Base-by-base conservation (phyloP, 1,284 basidiomycete species). In the Xanthoconium separans region DNA sequence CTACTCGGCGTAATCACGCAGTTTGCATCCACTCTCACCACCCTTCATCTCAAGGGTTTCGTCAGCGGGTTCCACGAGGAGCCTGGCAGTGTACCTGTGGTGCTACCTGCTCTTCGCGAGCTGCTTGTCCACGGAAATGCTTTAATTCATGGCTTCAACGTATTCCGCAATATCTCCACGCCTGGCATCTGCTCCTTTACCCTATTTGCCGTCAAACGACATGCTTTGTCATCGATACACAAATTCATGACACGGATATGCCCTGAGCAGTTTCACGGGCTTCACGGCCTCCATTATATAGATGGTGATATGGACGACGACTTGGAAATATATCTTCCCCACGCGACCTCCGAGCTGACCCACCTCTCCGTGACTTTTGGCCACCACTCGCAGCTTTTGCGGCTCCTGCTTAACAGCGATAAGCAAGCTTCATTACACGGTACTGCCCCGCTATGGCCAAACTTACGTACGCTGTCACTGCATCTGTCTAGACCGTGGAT, bases 281-380 rank as follows among this genome's bases (percentile, higher is more conserved):
- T 69, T 27, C 65, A 46, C 44, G 58, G 61, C n/a, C 68, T 69
- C 36, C 64, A 70, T 58, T 72, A 72, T 48, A 66, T 72, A 52
- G 68, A 70, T 44, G 70, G 66, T 53, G 64, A 70, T 33, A 71
- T 69, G 60, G 70, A 70, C 47, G 68, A 72, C 44, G 66, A 69
- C 42, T 58, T 69, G 40, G 66, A 72, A 65, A 68, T 69, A 55
- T 69, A 70, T 22, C 70, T 69, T 40, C 63, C 64, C 0, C 54
- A 70, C 44, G 58, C 60, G 33, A 69, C 66, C 9, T 66, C 70
- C 50, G 67, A 70, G 30, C 51, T 69, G 39, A 67, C 51, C 10
- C 65, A 69, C 47, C 69, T 69, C 27, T 70, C 69, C 16, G 62
- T 69, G 34, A 69, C 70, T 24, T 60, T 72, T 42, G 69, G 66